phyloP scores from a whole-genome alignment of 352 stramenopile species.

The Pythium plurisporium region DNA sequence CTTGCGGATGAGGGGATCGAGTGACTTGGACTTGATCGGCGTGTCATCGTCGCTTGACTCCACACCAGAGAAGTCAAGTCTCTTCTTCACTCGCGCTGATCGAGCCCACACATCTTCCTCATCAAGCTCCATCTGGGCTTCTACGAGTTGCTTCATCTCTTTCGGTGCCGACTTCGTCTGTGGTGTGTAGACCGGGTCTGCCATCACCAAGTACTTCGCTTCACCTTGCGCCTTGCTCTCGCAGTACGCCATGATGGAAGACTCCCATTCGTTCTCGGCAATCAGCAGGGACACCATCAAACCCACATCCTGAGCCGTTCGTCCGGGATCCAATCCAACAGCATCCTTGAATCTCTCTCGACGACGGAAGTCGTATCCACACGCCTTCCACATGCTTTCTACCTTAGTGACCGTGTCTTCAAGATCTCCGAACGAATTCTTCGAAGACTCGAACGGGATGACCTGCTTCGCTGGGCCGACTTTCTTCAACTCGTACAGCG shows the following conservation, averaged over 20 bases:
- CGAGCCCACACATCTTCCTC: background rate
- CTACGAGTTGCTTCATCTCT: background rate
- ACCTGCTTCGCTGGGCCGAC: background rate
- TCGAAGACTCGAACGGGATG: background rate
- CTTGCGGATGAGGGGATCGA: background rate
- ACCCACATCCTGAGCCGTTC: background rate
- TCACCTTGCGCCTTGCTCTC: background rate
- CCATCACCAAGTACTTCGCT: slow-evolving; percentile 1
- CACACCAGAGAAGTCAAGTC: background rate
- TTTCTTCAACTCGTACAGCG: background rate
- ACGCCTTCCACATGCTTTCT: background rate
- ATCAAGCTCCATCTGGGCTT: background rate
- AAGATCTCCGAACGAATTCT: background rate
- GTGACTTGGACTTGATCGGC: background rate
- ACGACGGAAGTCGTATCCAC: background rate
- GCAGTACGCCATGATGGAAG: background rate
- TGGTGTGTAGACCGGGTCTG: background rate
- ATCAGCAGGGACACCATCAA: slow-evolving; percentile 1
- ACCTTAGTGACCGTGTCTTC: background rate
- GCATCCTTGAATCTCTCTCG: background rate
- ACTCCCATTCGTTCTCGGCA: slow-evolving; percentile 2
- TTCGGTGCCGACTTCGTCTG: slow-evolving; percentile 1
- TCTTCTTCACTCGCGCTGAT: background rate
- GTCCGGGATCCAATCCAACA: background rate
- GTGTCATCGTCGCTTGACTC: background rate